Evolutionary conservation across 768 basidiomycete genomes (phyloP).

Genomic region (Russula virescens): DNA sequence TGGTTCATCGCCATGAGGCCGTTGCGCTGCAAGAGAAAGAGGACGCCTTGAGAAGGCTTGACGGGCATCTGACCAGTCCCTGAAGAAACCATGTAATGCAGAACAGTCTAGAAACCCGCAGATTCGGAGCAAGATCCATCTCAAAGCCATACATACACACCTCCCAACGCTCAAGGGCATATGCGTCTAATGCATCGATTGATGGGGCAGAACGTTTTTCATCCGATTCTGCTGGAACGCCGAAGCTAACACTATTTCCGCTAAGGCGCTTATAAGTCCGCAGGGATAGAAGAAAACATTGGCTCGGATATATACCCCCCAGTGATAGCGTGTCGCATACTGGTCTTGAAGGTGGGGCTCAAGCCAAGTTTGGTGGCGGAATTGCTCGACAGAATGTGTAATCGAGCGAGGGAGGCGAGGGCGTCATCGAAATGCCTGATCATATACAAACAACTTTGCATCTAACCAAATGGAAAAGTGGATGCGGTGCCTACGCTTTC

Average conservation of each 20-base stretch:
- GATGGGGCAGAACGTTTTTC: constrained; percentile 50
- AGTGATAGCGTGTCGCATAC: constrained; percentile 77
- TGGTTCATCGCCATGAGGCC: constrained; percentile 75
- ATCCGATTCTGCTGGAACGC: constrained; percentile 63
- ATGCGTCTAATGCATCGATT: constrained; percentile 64
- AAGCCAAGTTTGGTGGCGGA: constrained; percentile 58
- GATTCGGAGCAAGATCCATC: background rate
- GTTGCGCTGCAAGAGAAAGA: constrained; percentile 76
- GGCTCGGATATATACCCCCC: constrained; percentile 59
- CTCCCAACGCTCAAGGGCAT: constrained; percentile 90
- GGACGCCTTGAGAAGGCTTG: constrained; percentile 76
- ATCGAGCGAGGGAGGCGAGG: constrained; percentile 51
- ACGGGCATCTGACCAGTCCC: constrained; percentile 69
- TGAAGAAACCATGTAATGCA: constrained; percentile 97
- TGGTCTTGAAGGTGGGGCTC: constrained; percentile 70
- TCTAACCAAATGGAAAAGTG: constrained; percentile 10
- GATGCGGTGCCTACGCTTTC: constrained; percentile 47
- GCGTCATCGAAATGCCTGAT: constrained; percentile 70
- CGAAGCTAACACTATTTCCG: constrained; percentile 77
- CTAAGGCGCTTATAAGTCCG: constrained; percentile 34
- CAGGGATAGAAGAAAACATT: background rate
- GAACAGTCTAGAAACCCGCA: constrained; percentile 61
- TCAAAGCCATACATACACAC: constrained; percentile 35
- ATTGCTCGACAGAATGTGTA: constrained; percentile 61
- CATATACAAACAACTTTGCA: background rate